Base-by-base conservation (phyloP, 345 rosid species). In the Punica granatum region DNA sequence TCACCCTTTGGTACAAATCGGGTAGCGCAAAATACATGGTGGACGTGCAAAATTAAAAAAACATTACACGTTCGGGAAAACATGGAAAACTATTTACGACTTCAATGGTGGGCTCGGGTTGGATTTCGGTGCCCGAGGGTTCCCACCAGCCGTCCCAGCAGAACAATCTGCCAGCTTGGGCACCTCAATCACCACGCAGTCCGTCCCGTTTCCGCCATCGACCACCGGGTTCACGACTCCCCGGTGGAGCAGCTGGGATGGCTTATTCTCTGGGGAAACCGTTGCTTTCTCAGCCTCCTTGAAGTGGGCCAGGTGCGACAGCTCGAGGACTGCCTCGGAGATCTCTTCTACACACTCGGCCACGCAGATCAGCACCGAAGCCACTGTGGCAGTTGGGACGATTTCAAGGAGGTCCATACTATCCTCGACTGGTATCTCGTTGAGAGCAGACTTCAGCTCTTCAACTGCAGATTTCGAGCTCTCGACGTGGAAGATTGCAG, bases 331-430 rank as follows among this genome's bases (percentile, higher is more conserved):
- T 9, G 87, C 78, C 46, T 81, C 78, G 13, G 76, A 81, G 60
- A 92, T 79, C 41, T 79, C 77, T 49, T 88, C 88, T 4, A 80
- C 72, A 51, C 75, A 79, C 13, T 72, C 73, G 15, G 78, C 92
- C 4, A 83, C 75, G 31, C 86, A 85, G 6, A 80, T 71, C 39
- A 92, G 67, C 12, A 83, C 66, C 19, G 93, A 86, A 60, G 86
- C 93, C 18, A 85, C 77, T 4, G 92, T 82, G 13, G 84, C 84
- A 35, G 74, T 83, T 0, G 92, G 87, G 21, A 87, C 76, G 12
- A 84, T 76, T 58, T 77, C 79, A n/a, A 77, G 75, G 21, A 88
- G 63, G 66, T 76, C 79, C 66, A 65, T n/a, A 53, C 71, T 62
- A 42, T 74, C 66, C 74, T 78, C 77, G 8, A 71, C 16, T 3